Base-by-base conservation (phyloP, 345 rosid species). In the Brassica nigra region DNA sequence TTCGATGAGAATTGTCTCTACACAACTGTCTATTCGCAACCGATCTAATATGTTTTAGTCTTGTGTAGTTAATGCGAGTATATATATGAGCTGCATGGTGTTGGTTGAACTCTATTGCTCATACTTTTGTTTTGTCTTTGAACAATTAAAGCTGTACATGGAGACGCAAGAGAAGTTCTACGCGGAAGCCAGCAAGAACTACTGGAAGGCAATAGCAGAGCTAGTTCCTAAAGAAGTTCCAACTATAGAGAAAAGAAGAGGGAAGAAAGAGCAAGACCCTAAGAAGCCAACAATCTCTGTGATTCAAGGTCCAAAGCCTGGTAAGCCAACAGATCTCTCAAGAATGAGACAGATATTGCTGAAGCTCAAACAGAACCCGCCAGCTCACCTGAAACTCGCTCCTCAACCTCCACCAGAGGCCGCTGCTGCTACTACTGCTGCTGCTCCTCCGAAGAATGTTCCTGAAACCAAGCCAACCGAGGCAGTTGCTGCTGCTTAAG, bases 151-250 rank as follows among this genome's bases (percentile, higher is more conserved):
- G 90, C 65, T 91, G 66, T 78, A 77, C 66, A 39, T 88, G 74
- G 89, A 82, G 66, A 84, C 74, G 62, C 90, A 70, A 34, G 89
- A 86, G 78, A 91, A 88, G 76, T 93, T 90, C 74, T 86, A 93
- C 16, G 80, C 87, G 0, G 92, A 91, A 71, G 89, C 88, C 33
- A 87, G 90, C 76, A 88, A 88, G 84, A 82, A 88, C 65, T 90
- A 91, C 77, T 93, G 98, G 95, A 89, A 91, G 86, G 86, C 91
- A 11, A 93, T 91, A 29, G 90, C 90, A 0, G 93, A 90, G 71
- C 86, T 93, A 73, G 84, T 93, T 80, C 98, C 97, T 37, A 89
- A 89, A 2, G 98, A 93, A 76, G 91, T 93, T 54, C 88, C 93
- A 8, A 11, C 87, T 12, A 82, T 93, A 74, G 92, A 85, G 82